A percentile compares a stretch with the other conserved stretches of the same genome.
Evolutionary conservation across 805 yeast genomes (phyloP).

Genomic region (Saccharomycopsis fibuligera): DNA sequence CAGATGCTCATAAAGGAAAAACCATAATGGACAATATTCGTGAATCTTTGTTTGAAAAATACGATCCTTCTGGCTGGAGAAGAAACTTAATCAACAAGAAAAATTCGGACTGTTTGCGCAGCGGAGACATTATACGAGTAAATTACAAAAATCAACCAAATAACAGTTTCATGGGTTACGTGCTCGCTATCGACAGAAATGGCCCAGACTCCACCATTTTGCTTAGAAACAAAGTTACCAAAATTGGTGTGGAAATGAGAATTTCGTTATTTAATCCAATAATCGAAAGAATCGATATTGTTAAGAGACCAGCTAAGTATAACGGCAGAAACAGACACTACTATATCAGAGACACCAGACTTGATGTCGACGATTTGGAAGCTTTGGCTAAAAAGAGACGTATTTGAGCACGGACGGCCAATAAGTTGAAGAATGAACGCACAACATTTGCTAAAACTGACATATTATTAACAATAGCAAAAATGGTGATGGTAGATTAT

Average conservation of each 20-base stretch:
- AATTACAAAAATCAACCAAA: conserved; percentile 52
- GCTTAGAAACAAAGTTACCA: conserved; percentile 74
- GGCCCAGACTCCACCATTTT: conserved; percentile 70
- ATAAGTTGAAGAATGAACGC: too few species aligned
- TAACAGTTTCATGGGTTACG: conserved; percentile 69
- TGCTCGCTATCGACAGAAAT: conserved; percentile 68
- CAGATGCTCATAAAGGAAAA: conserved; percentile 16
- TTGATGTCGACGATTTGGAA: conserved; percentile 59
- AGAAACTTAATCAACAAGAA: conserved; percentile 43
- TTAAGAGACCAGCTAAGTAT: conserved; percentile 67
- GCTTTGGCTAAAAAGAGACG: background rate
- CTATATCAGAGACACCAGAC: conserved; percentile 74
- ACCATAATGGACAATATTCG: conserved; percentile 28
- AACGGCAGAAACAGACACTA: conserved; percentile 80
- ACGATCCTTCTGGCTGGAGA: conserved; percentile 72
- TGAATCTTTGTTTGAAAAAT: conserved; percentile 44
- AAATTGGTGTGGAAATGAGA: conserved; percentile 79
- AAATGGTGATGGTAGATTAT: too few species aligned
- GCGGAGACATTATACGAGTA: conserved; percentile 80
- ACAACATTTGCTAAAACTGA: too few species aligned
- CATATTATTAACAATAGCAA: too few species aligned
- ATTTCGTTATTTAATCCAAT: conserved; percentile 78
- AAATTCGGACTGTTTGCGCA: conserved; percentile 44
- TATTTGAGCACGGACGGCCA: background rate
- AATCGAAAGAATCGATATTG: conserved; percentile 67